These are phyloP conservation scores for Fusarium vanettenii DNA, from an alignment of 2,329 filamentous ascomycete species.

Conservation along the genomic window DNA sequence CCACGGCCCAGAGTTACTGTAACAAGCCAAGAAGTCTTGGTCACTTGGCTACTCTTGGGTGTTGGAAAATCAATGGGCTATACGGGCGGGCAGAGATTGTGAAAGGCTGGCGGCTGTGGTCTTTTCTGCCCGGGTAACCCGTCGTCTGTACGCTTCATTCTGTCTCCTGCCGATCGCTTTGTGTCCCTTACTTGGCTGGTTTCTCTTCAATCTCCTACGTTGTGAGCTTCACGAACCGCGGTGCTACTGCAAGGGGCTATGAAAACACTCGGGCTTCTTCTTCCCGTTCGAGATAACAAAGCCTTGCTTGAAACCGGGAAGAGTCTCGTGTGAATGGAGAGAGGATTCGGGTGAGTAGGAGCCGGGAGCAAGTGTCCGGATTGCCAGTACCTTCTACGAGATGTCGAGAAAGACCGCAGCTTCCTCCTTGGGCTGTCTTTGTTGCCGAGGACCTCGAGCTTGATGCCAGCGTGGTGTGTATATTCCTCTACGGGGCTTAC, in stretches of 20 bases:
- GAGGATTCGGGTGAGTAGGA: not conserved
- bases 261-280: not conserved
- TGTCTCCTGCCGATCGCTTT: not conserved
- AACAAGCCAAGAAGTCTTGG: conserved; percentile 26
- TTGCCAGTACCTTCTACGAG: not conserved
- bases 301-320: not conserved
- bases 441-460: not conserved
- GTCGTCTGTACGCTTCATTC: not conserved
- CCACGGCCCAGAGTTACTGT: conserved; percentile 6
- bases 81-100: not conserved
- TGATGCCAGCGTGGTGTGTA: not conserved
- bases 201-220: not conserved
- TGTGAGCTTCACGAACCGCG: not conserved
- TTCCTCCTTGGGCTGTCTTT: not conserved
- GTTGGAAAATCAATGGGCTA: conserved; percentile 1
- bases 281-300: not conserved
- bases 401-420: conserved; percentile 8
- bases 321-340: not conserved
- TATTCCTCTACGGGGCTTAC: not conserved
- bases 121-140: not conserved
- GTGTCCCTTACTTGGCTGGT: not conserved
- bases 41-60: conserved; percentile 14
- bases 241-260: not conserved
- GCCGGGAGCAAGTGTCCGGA: not conserved
- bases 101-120: not conserved